A percentile compares a stretch with the other conserved stretches of the same genome.
Evolutionary conservation across 768 basidiomycete species (phyloP).

Genomic region (Gymnopilus junonius): DNA sequence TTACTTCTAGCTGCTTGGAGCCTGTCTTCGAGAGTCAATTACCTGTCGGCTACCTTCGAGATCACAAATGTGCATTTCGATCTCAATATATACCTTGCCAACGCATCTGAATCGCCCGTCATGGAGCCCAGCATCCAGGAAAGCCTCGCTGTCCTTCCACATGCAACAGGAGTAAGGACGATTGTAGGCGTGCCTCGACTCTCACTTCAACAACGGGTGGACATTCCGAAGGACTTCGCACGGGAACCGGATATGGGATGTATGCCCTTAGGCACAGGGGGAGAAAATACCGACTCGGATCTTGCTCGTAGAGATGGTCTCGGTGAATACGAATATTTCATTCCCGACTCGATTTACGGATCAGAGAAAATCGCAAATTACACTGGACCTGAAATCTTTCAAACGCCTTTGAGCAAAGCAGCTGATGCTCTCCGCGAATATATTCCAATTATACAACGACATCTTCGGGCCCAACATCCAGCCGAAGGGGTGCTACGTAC

Average conservation of each 20-base stretch:
- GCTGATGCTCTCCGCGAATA: constrained; percentile 22
- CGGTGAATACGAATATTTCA: too few relatives aligned
- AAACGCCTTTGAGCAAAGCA: constrained; percentile 18
- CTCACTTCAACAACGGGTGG: constrained; percentile 8
- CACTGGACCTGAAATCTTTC: constrained; percentile 22
- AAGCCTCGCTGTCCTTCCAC: constrained; percentile 23
- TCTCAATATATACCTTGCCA: background rate
- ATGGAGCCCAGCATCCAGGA: constrained; percentile 15
- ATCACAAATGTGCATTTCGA: too few relatives aligned
- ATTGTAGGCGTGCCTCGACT: constrained; percentile 24
- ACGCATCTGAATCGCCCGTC: constrained; percentile 13
- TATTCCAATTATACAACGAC: constrained; percentile 23
- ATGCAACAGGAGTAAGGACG: constrained; percentile 19
- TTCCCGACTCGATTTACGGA: background rate
- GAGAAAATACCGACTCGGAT: too few relatives aligned
- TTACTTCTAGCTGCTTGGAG: too few relatives aligned
- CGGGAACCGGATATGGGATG: constrained; percentile 26
- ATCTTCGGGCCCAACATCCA: constrained; percentile 21
- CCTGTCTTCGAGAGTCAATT: too few relatives aligned
- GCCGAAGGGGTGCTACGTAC: constrained; percentile 8
- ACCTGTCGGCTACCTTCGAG: too few relatives aligned
- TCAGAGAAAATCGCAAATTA: background rate
- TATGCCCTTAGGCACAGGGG: constrained; percentile 21
- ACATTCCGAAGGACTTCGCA: constrained; percentile 19
- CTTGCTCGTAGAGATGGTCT: too few relatives aligned